Percentiles rank a stretch among this genome's conserved stretches.
Conservation (phyloP, 768 basidiomycete species). For the Cyclocybe aegerita region DNA sequence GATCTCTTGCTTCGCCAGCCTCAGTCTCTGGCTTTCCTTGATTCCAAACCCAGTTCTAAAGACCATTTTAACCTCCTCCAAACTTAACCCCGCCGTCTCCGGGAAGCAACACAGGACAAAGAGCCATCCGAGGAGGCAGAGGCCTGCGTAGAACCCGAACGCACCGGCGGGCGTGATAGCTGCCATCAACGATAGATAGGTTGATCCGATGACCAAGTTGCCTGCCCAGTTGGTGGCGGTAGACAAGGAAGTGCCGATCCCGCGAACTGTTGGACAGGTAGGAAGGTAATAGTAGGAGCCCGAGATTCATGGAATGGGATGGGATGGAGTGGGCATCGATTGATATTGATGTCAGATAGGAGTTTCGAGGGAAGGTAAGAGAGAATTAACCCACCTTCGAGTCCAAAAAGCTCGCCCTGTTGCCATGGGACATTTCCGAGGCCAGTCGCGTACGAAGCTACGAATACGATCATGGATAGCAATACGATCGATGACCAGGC, state of each 20-base stretch:
- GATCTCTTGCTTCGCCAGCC: constrained; percentile 44
- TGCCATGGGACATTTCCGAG: constrained; percentile 86
- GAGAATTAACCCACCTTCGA: constrained; percentile 51
- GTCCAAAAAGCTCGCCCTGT: constrained; percentile 79
- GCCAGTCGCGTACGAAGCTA: constrained; percentile 78
- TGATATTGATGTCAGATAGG: no score
- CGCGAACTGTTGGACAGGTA: constrained; percentile 49
- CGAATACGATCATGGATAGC: constrained; percentile 82
- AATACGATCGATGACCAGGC: constrained; percentile 69
- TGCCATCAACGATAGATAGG: constrained; percentile 79
- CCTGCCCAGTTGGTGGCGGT: constrained; percentile 79
- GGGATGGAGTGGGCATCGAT: no score
- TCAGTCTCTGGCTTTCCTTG: constrained; percentile 49
- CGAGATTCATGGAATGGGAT: background rate
- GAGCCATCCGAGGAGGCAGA: constrained; percentile 67
- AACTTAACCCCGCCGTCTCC: constrained; percentile 73
- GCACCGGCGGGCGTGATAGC: constrained; percentile 73
- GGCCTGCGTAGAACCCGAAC: constrained; percentile 74
- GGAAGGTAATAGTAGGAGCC: background rate
- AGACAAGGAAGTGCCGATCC: constrained; percentile 72
- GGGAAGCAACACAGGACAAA: constrained; percentile 76
- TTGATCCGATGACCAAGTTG: constrained; percentile 76
- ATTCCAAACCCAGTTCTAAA: constrained; percentile 69
- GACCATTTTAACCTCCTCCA: constrained; percentile 65
- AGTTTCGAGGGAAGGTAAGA: background rate